A percentile compares a stretch with the other conserved stretches of the same genome.
These are phyloP conservation scores for Solanum appendiculatum DNA, from an alignment of 257 asterid genomes.

Conservation along the genomic window DNA sequence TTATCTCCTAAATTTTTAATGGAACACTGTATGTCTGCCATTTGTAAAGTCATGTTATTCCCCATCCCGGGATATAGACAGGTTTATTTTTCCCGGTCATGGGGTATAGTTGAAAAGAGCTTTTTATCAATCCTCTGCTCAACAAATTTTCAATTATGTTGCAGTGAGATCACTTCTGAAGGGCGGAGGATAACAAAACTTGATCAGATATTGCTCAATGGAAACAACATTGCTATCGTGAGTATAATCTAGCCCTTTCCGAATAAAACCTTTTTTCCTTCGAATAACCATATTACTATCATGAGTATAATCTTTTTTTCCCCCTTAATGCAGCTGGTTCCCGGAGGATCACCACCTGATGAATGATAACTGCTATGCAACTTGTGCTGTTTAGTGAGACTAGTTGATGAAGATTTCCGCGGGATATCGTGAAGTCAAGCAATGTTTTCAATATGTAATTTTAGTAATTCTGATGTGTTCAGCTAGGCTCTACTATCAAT, in stretches of 20 bases:
- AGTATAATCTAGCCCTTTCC: conserved; percentile 12
- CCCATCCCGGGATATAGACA: background rate
- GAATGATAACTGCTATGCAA: conserved; percentile 6
- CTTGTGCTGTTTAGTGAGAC: background rate
- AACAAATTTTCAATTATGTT: background rate
- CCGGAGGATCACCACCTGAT: conserved; percentile 46
- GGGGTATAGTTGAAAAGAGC: background rate
- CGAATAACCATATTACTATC: conserved; percentile 59
- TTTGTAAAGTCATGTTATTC: background rate
- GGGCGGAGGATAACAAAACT: conserved; percentile 86
- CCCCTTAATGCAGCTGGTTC: conserved; percentile 31
- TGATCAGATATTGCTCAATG: conserved; percentile 87
- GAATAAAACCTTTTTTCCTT: background rate
- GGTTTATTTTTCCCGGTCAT: background rate
- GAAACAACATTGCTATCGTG: conserved; percentile 95
- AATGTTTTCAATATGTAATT: background rate
- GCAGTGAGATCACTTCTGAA: conserved; percentile 89
- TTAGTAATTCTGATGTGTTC: background rate
- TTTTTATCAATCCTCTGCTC: background rate
- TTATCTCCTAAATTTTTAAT: background rate
- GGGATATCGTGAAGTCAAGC: background rate
- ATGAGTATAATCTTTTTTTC: conserved; percentile 18
- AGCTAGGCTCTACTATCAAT: background rate
- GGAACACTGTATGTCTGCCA: background rate
- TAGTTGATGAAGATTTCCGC: background rate